Conservation (phyloP, 2,329 filamentous ascomycete species). For the Fusarium sterilihyphosum region DNA sequence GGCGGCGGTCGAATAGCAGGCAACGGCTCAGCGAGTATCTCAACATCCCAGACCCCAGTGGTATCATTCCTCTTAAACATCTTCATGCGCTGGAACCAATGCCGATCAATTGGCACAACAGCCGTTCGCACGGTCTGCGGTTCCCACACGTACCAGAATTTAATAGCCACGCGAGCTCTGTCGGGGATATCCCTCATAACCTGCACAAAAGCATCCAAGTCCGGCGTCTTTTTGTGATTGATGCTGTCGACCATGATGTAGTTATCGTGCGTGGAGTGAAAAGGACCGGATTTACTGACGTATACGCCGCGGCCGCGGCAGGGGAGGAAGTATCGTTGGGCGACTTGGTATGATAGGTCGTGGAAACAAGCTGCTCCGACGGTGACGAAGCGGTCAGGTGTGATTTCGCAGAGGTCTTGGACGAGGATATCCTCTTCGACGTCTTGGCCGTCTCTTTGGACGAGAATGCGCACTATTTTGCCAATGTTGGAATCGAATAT, state of each 20-base stretch:
- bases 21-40: slow-evolving; percentile 81
- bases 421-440: slow-evolving; percentile 85
- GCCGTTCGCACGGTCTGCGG: slow-evolving; percentile 88
- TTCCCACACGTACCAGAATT: slow-evolving; percentile 23
- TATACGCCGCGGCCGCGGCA: slow-evolving; percentile 94
- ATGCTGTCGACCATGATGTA: slow-evolving; percentile 71
- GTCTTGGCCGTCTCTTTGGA: slow-evolving; percentile 90
- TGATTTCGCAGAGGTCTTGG: slow-evolving; percentile 90
- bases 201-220: slow-evolving; percentile 68
- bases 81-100: slow-evolving; percentile 96
- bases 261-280: slow-evolving; percentile 4
- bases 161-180: slow-evolving; percentile 14
- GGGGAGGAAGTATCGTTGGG: slow-evolving; percentile 90
- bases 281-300: slow-evolving; percentile 55
- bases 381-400: slow-evolving; percentile 92
- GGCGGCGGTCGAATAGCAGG: slow-evolving; percentile 77
- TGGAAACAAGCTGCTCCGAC: slow-evolving; percentile 96
- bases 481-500: slow-evolving; percentile 88
- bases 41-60: slow-evolving; percentile 94
- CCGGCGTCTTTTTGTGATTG: slow-evolving; percentile 85
- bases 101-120: slow-evolving; percentile 90
- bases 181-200: slow-evolving; percentile 21
- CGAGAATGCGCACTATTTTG: slow-evolving; percentile 76
- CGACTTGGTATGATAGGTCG: slow-evolving; percentile 94
- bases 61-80: slow-evolving; percentile 89